phyloP scores from a whole-genome alignment of 331 rosid genomes.

The Acacia pycnantha region DNA sequence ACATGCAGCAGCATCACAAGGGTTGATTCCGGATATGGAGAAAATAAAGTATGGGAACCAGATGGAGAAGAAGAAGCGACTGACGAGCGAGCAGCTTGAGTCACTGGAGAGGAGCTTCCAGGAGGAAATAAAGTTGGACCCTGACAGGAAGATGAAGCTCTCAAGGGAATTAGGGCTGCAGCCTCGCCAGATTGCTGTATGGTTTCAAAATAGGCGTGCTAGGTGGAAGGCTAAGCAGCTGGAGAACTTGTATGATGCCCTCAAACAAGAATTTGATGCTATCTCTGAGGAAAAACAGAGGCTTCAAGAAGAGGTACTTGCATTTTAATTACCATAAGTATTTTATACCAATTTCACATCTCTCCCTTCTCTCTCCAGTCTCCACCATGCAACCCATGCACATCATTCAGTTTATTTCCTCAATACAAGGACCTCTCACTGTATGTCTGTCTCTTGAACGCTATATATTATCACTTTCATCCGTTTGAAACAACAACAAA shows the following conservation, averaged over 20 bases:
- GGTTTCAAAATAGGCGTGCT: constrained; percentile 97
- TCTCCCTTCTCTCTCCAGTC: not conserved
- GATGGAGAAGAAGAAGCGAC: constrained; percentile 73
- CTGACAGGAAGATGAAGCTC: constrained; percentile 86
- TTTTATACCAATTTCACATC: not conserved
- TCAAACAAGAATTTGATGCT: constrained; percentile 70
- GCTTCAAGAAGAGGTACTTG: constrained; percentile 78
- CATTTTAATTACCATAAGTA: not conserved
- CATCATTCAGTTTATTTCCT: not conserved
- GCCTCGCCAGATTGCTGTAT: constrained; percentile 89
- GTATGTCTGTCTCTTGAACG: not conserved
- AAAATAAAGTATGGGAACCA: constrained; percentile 39
- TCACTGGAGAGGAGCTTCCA: constrained; percentile 78
- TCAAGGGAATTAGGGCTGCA: constrained; percentile 86
- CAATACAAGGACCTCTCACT: not conserved
- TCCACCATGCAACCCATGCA: constrained; percentile 31
- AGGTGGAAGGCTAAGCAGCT: constrained; percentile 94
- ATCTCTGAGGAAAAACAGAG: constrained; percentile 62
- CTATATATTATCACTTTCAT: not conserved
- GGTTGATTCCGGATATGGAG: constrained; percentile 35
- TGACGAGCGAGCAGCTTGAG: constrained; percentile 70
- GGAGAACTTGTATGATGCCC: constrained; percentile 71
- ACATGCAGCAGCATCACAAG: constrained; percentile 30
- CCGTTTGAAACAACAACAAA: not conserved
- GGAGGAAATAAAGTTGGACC: constrained; percentile 89